Conservation (phyloP, 768 basidiomycete genomes). For the Agaricus subrufescens region DNA sequence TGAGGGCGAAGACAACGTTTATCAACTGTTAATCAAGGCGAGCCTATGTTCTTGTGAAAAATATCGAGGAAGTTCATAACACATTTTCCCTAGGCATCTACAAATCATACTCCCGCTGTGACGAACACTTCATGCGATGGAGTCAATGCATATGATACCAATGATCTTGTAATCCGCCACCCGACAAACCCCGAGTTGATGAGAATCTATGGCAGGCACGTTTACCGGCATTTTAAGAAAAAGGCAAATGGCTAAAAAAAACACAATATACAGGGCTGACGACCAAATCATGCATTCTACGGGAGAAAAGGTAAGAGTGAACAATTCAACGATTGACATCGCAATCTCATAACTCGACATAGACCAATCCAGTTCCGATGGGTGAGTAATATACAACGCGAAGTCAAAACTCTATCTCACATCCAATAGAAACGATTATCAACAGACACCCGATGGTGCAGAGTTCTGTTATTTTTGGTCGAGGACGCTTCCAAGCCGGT, state of each 20-base stretch:
- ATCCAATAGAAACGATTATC: conserved; percentile 32
- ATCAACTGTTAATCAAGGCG: conserved; percentile 7
- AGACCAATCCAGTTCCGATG: conserved; percentile 33
- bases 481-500: conserved; percentile 29
- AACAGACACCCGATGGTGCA: conserved; percentile 22
- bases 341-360: too few relatives aligned
- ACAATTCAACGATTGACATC: not conserved
- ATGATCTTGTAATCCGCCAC: conserved; percentile 36
- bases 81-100: not conserved
- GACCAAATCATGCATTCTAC: conserved; percentile 41
- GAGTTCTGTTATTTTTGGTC: conserved; percentile 33
- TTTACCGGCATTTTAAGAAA: conserved; percentile 10
- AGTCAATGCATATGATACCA: conserved; percentile 29
- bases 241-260: conserved; percentile 30
- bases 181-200: conserved; percentile 30
- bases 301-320: conserved; percentile 31
- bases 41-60: not conserved
- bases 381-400: conserved; percentile 16
- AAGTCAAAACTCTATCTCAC: not conserved
- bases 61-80: not conserved
- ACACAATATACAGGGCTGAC: conserved; percentile 21
- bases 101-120: conserved; percentile 20
- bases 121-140: conserved; percentile 27
- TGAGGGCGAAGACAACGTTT: not conserved
- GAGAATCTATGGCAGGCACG: conserved; percentile 32